phyloP scores from a whole-genome alignment of 495 filamentous ascomycete genomes.

The Penicillium lividum region DNA sequence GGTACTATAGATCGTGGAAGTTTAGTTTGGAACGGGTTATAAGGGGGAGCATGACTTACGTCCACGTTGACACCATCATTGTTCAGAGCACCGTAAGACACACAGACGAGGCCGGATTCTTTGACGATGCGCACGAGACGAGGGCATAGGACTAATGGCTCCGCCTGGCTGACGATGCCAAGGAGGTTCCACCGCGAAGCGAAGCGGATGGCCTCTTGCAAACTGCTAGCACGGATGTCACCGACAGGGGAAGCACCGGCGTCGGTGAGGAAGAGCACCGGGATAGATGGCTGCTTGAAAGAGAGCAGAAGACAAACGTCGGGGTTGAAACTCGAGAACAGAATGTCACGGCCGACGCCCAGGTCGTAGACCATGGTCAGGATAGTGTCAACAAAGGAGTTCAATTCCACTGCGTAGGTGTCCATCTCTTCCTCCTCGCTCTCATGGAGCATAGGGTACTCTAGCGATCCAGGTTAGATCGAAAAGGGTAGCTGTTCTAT shows the following conservation, averaged over 20 bases:
- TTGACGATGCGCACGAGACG: conserved; percentile 95
- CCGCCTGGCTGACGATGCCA: conserved; percentile 81
- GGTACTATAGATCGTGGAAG: conserved; percentile 52
- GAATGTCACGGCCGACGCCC: conserved; percentile 73
- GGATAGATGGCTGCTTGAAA: conserved; percentile 95
- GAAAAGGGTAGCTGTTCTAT: conserved; percentile 30
- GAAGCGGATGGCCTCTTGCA: conserved; percentile 95
- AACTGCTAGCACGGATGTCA: conserved; percentile 86
- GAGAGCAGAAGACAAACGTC: conserved; percentile 91
- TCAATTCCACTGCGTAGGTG: conserved; percentile 93
- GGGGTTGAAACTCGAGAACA: conserved; percentile 96
- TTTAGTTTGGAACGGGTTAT: not conserved
- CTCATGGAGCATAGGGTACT: conserved; percentile 97
- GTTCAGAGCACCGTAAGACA: conserved; percentile 89
- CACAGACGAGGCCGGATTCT: conserved; percentile 89
- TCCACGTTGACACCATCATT: conserved; percentile 84
- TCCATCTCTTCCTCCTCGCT: conserved; percentile 96
- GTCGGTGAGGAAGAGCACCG: conserved; percentile 92
- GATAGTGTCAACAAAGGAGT: conserved; percentile 94
- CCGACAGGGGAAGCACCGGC: conserved; percentile 73
- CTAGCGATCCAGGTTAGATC: conserved; percentile 41
- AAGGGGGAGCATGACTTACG: conserved; percentile 50
- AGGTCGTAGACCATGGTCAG: conserved; percentile 81
- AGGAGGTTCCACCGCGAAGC: conserved; percentile 92
- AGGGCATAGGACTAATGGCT: conserved; percentile 83